These are phyloP conservation scores for Clitoria ternatea DNA, from an alignment of 306 rosid genomes.

Conservation along the genomic window DNA sequence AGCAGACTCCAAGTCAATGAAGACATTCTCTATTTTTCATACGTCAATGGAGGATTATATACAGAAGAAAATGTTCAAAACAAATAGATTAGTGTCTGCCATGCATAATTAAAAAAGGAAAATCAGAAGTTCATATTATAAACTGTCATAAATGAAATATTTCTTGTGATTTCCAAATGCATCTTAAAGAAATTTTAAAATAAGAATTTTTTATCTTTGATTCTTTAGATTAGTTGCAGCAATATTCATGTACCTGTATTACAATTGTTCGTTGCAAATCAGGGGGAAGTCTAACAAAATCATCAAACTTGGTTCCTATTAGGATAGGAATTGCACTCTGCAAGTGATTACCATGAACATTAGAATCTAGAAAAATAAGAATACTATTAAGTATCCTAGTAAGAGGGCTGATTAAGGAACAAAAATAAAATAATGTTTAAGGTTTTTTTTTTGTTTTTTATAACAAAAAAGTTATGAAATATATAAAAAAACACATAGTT, in stretches of 20 bases:
- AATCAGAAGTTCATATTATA: too few species aligned
- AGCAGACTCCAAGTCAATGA: neutral
- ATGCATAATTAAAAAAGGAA: neutral
- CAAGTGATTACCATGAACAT: slow-evolving; percentile 14
- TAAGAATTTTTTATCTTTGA: too few species aligned
- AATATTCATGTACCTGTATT: slow-evolving; percentile 58
- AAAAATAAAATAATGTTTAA: too few species aligned
- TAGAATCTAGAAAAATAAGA: neutral
- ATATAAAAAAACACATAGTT: too few species aligned
- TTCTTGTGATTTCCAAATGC: too few species aligned
- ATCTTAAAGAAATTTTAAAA: too few species aligned
- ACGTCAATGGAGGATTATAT: neutral
- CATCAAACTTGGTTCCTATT: slow-evolving; percentile 93
- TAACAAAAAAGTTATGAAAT: too few species aligned
- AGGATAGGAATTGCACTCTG: slow-evolving; percentile 88
- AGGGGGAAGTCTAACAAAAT: slow-evolving; percentile 85
- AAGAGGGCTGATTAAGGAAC: too few species aligned
- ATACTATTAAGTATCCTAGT: too few species aligned
- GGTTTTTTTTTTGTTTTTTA: too few species aligned
- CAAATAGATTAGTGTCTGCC: neutral
- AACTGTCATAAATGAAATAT: neutral
- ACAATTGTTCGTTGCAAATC: slow-evolving; percentile 93
- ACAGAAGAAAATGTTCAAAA: neutral
- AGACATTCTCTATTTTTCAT: slow-evolving; percentile 16
- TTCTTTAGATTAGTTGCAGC: neutral